Evolutionary conservation across 768 basidiomycete species (phyloP).

Genomic region (Termitomyces heimii): DNA sequence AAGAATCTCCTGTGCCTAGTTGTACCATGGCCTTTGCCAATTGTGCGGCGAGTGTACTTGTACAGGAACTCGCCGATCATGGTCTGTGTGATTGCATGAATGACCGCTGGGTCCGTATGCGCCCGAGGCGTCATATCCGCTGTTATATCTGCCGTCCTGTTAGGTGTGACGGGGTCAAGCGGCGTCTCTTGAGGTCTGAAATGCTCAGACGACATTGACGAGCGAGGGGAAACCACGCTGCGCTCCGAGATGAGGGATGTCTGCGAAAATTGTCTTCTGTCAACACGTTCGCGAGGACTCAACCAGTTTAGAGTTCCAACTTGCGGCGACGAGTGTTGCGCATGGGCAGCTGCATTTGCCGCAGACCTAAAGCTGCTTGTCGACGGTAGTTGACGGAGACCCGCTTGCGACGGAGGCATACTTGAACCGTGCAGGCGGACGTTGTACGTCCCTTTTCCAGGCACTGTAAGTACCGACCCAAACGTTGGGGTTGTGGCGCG

Average conservation of each 20-base stretch:
- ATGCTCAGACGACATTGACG: constrained; percentile 79
- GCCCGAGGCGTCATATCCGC: constrained; percentile 37
- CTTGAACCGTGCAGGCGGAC: constrained; percentile 66
- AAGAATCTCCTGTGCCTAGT: constrained; percentile 93
- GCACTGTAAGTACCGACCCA: constrained; percentile 54
- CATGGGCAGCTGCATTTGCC: constrained; percentile 51
- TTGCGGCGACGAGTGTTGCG: constrained; percentile 35
- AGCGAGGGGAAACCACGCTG: constrained; percentile 65
- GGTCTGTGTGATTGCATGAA: constrained; percentile 97
- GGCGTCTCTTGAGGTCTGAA: constrained; percentile 35
- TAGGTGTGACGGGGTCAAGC: constrained; percentile 38
- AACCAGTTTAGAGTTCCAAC: constrained; percentile 41
- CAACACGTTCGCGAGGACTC: constrained; percentile 40
- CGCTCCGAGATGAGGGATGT: constrained; percentile 68
- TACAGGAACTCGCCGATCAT: constrained; percentile 99
- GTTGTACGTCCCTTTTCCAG: constrained; percentile 39
- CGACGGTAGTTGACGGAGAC: constrained; percentile 66
- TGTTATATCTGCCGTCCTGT: constrained; percentile 37
- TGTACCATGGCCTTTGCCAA: constrained; percentile 89
- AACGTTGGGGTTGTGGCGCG: constrained; percentile 86
- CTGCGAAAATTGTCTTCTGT: constrained; percentile 55
- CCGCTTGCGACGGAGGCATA: constrained; percentile 63
- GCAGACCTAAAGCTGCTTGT: constrained; percentile 82
- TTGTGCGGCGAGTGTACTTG: constrained; percentile 89
- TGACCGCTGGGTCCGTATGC: constrained; percentile 79